Conservation (phyloP, 148 eudicot genomes). For the Diospyros lotus region DNA sequence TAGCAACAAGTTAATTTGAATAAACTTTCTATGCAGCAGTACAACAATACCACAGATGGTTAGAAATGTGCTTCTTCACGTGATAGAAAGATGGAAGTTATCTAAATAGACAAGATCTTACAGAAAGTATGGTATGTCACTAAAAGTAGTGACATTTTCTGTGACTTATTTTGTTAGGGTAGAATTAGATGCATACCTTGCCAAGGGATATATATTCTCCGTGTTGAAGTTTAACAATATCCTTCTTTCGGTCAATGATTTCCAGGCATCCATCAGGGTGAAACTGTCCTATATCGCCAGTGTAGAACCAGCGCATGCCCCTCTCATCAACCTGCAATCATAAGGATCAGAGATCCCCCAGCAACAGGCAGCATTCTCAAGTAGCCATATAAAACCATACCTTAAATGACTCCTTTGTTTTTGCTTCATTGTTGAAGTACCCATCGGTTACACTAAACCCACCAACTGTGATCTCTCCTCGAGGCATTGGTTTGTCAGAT, state of each 20-base stretch:
- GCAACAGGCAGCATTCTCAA: not conserved
- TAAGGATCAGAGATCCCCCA: not conserved
- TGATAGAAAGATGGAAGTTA: too few relatives aligned
- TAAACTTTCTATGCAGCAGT: not conserved
- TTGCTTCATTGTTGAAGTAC: slow-evolving; percentile 71
- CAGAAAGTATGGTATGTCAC: too few relatives aligned
- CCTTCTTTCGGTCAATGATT: slow-evolving; percentile 93
- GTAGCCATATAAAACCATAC: slow-evolving; percentile 28
- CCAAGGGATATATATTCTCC: slow-evolving; percentile 98
- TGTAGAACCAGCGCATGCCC: slow-evolving; percentile 91
- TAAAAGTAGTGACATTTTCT: too few relatives aligned
- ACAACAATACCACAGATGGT: too few relatives aligned
- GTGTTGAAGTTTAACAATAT: slow-evolving; percentile 97
- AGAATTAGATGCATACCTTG: slow-evolving; percentile 42
- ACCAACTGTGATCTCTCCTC: slow-evolving; percentile 92
- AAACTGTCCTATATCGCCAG: slow-evolving; percentile 90
- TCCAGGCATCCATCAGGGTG: slow-evolving; percentile 98
- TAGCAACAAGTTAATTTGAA: not conserved
- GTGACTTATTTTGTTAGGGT: too few relatives aligned
- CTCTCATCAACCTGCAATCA: slow-evolving; percentile 70
- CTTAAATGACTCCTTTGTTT: slow-evolving; percentile 86
- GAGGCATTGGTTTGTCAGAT: slow-evolving; percentile 89
- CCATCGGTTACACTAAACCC: slow-evolving; percentile 85
- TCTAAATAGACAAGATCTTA: too few relatives aligned
- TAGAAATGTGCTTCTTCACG: too few relatives aligned